These are phyloP conservation scores for Sesbania bispinosa DNA, from an alignment of 306 rosid species.

Conservation along the genomic window DNA sequence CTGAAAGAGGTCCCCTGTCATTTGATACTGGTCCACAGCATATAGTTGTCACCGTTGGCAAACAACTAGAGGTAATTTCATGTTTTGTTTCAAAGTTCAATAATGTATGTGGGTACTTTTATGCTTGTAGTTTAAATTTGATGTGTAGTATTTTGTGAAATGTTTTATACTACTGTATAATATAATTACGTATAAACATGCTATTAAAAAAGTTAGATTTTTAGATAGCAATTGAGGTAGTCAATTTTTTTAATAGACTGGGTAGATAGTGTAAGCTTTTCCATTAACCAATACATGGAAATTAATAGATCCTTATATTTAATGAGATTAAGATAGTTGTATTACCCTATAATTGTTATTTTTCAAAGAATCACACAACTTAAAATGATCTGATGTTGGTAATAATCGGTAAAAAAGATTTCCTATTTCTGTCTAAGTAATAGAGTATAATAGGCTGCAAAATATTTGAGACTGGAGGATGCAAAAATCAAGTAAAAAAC, in stretches of 20 bases:
- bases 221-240: background rate
- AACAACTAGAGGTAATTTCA: constrained; percentile 62
- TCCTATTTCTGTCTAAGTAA: too few relatives aligned
- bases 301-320: background rate
- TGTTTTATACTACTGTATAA: background rate
- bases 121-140: background rate
- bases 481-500: background rate
- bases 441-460: background rate
- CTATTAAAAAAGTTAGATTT: too few relatives aligned
- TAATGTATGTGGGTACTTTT: background rate
- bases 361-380: constrained; percentile 5
- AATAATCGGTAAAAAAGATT: too few relatives aligned
- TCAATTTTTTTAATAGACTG: background rate
- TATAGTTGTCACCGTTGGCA: constrained; percentile 64
- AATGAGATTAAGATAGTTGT: background rate
- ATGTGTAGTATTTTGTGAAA: background rate
- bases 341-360: background rate
- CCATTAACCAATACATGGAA: background rate
- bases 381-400: background rate
- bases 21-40: constrained; percentile 62
- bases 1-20: constrained; percentile 43
- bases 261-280: background rate
- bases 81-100: background rate
- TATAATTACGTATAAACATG: too few relatives aligned
- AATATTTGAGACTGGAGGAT: background rate